phyloP scores from a whole-genome alignment of 2,329 filamentous ascomycete genomes.

The Colletotrichum sp. region DNA sequence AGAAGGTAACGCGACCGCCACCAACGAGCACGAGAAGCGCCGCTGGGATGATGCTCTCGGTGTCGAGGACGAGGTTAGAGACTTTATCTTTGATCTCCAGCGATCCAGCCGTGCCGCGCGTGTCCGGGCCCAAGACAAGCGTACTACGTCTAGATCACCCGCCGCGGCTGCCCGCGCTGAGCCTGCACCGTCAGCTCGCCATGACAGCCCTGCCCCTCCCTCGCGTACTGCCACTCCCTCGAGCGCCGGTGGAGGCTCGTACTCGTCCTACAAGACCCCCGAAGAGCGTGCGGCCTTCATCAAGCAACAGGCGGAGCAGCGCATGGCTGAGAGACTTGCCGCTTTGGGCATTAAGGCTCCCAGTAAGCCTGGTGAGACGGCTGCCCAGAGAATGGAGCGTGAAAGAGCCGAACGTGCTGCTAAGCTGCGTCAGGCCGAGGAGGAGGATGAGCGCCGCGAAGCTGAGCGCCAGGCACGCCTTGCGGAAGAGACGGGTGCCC shows the following conservation, averaged over 20 bases:
- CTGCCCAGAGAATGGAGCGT: constrained; percentile 85
- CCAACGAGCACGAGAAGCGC: constrained; percentile 86
- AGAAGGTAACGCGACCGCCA: constrained; percentile 75
- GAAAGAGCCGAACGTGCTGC: constrained; percentile 88
- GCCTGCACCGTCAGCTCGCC: constrained; percentile 48
- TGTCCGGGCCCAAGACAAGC: constrained; percentile 65
- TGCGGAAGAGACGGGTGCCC: constrained; percentile 74
- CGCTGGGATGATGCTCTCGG: constrained; percentile 96
- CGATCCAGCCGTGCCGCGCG: constrained; percentile 81
- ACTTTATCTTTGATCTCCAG: constrained; percentile 97
- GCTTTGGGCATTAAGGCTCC: constrained; percentile 90
- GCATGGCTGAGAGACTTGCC: constrained; percentile 95
- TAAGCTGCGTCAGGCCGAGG: constrained; percentile 87
- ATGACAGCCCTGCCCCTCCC: constrained; percentile 55
- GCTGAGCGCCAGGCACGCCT: constrained; percentile 84
- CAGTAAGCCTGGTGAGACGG: constrained; percentile 77
- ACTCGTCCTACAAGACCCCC: constrained; percentile 85
- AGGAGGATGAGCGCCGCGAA: constrained; percentile 89
- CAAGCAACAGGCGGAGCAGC: constrained; percentile 94
- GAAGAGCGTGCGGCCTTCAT: constrained; percentile 96
- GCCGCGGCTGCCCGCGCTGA: constrained; percentile 50
- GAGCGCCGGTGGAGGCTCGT: constrained; percentile 65
- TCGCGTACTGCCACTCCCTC: constrained; percentile 59
- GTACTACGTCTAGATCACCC: constrained; percentile 43
- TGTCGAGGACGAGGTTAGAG: constrained; percentile 94